Evolutionary conservation across 768 basidiomycete genomes (phyloP).

Genomic region (Lentinus tigrinus): DNA sequence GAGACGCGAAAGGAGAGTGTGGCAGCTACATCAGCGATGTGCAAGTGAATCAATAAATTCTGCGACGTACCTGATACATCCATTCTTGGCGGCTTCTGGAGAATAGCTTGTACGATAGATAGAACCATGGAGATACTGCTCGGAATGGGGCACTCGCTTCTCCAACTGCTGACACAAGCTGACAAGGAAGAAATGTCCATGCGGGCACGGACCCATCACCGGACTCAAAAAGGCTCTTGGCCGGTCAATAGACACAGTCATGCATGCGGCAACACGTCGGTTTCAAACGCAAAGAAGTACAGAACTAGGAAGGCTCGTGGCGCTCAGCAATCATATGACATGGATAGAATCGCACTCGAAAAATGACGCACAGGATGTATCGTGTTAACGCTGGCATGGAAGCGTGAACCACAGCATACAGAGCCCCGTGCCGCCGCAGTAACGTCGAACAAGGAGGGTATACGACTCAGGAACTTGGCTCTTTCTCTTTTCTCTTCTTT

Average conservation of each 20-base stretch:
- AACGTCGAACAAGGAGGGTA: background rate
- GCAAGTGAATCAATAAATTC: too few species aligned
- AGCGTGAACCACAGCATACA: background rate
- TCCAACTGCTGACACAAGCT: background rate
- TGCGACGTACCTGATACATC: too few species aligned
- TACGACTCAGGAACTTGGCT: background rate
- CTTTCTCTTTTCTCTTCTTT: constrained; percentile 20
- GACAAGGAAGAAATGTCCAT: background rate
- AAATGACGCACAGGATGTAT: background rate
- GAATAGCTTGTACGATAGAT: too few species aligned
- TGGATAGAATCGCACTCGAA: too few species aligned
- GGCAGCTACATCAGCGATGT: too few species aligned
- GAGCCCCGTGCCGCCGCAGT: background rate
- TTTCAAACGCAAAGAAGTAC: background rate
- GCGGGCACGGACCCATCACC: background rate
- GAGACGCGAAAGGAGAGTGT: too few species aligned
- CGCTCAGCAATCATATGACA: background rate
- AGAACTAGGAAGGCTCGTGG: background rate
- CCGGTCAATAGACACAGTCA: background rate
- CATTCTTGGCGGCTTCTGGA: too few species aligned
- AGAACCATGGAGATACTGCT: too few species aligned
- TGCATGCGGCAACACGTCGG: background rate
- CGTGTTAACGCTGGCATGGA: background rate
- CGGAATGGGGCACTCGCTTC: background rate
- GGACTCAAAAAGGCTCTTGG: background rate